phyloP scores from a whole-genome alignment of 1,139 yeast genomes.

The Eremothecium sinecaudum region DNA sequence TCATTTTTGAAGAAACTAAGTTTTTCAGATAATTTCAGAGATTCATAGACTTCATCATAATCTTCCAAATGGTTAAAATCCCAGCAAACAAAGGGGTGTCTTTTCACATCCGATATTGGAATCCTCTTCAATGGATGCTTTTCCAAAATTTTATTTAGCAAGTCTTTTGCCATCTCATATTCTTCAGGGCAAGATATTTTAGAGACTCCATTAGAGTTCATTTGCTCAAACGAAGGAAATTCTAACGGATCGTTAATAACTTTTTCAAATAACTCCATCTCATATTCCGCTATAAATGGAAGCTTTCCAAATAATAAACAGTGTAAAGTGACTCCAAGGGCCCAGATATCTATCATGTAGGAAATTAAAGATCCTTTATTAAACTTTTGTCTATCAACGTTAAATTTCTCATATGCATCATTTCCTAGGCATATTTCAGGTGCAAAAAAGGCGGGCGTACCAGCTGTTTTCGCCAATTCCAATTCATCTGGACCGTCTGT shows the following conservation, averaged over 20 bases:
- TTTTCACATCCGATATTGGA: constrained; percentile 63
- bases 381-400: constrained; percentile 22
- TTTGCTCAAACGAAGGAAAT: constrained; percentile 48
- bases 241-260: constrained; percentile 56
- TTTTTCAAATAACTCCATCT: constrained; percentile 74
- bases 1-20: constrained; percentile 22
- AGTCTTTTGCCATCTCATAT: constrained; percentile 54
- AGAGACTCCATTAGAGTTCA: constrained; percentile 28
- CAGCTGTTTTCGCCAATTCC: constrained; percentile 83
- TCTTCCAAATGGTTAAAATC: constrained; percentile 24
- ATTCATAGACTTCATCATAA: constrained; percentile 12
- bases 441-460: constrained; percentile 67
- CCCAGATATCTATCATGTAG: constrained; percentile 86
- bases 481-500: constrained; percentile 43
- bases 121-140: constrained; percentile 66
- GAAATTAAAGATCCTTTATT: constrained; percentile 33
- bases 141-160: constrained; percentile 52
- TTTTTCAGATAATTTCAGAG: constrained; percentile 16
- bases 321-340: constrained; percentile 84
- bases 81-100: constrained; percentile 54
- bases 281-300: constrained; percentile 87
- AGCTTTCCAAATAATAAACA: constrained; percentile 81
- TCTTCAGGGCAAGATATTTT: constrained; percentile 37
- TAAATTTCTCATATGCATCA: constrained; percentile 20
- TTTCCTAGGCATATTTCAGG: constrained; percentile 29